Base-by-base conservation (phyloP, 352 stramenopile species). In the Salisapilia sapeloensis region DNA sequence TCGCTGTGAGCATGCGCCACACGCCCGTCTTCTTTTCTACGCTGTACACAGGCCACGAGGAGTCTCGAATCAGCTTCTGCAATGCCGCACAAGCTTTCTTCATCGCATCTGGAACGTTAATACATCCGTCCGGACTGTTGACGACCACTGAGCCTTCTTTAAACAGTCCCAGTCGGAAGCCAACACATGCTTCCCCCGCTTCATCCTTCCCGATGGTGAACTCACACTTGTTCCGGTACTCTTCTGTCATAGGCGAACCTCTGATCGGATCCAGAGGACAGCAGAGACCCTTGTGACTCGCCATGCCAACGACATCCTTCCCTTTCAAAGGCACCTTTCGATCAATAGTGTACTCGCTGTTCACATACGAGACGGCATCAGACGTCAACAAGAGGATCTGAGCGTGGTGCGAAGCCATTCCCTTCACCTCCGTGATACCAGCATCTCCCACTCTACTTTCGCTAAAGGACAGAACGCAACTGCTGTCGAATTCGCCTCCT, bases 191-290 rank as follows among this genome's bases (percentile, higher is more conserved):
- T 44, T 82, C 64, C 23, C 59, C 59, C 6, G 83, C 51, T 0
- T 38, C 57, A 40, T 92, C 72, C 17, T 78, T 70, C 24, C 92
- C 91, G 48, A 97, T 85, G 24, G 77, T 98, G 53, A 98, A 97
- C 47, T 98, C 92, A 49, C 82, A 96, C 61, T 98, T 98, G 72
- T 98, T 98, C 21, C 93, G 66, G 54, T 97, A 96, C 16, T 82
- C 79, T 48, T 86, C 62, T 1, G 70, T 70, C 27, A 61, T 44
- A 2, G 86, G 87, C 17, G 81, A 95, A 10, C 69, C 50, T 11
- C 83, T 46, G 30, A 96, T 91, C 24, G 72, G 65, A 24, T 96
- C 64, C 47, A 96, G 77, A 0, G 67, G 53, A 29, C 78, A 93
- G 46, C 70, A 84, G 13, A 90, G 40, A 0, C 70, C 70, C 34